phyloP scores from a whole-genome alignment of 345 rosid genomes.

The Rhodamnia argentea region DNA sequence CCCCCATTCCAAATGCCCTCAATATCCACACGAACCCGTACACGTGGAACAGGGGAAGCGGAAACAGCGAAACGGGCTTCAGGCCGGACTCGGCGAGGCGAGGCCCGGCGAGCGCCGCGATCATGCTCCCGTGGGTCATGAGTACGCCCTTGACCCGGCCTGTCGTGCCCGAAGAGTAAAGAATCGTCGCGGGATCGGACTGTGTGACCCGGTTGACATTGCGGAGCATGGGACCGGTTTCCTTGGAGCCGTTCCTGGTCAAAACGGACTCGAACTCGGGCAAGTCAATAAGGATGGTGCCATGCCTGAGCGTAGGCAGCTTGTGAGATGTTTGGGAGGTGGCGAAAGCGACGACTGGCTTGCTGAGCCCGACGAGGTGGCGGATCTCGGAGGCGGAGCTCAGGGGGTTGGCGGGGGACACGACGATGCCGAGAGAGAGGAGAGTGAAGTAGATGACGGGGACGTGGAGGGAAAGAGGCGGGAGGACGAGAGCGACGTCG shows the following conservation, averaged over 20 bases:
- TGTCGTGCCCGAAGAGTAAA: constrained; percentile 35
- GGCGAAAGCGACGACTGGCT: constrained; percentile 11
- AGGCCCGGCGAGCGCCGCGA: background rate
- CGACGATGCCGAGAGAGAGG: constrained; percentile 24
- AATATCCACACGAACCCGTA: constrained; percentile 38
- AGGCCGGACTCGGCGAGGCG: background rate
- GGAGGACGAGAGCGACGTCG: constrained; percentile 21
- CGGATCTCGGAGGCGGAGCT: constrained; percentile 12
- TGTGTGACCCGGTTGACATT: constrained; percentile 8
- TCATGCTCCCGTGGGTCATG: constrained; percentile 21
- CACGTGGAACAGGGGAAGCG: constrained; percentile 39
- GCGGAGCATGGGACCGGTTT: background rate
- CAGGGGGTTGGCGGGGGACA: constrained; percentile 18
- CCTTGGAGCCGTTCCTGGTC: background rate
- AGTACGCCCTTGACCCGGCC: constrained; percentile 32
- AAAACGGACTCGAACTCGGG: constrained; percentile 10
- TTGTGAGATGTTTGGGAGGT: constrained; percentile 1
- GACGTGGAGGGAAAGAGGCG: constrained; percentile 14
- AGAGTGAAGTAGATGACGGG: constrained; percentile 23
- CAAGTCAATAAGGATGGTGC: constrained; percentile 9
- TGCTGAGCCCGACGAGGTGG: constrained; percentile 19
- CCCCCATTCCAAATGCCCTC: constrained; percentile 27
- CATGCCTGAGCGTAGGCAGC: constrained; percentile 7
- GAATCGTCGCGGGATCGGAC: constrained; percentile 20
- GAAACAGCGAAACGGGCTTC: background rate